Evolutionary conservation across 768 basidiomycete genomes (phyloP).

Genomic region (Austroboletus festivus): DNA sequence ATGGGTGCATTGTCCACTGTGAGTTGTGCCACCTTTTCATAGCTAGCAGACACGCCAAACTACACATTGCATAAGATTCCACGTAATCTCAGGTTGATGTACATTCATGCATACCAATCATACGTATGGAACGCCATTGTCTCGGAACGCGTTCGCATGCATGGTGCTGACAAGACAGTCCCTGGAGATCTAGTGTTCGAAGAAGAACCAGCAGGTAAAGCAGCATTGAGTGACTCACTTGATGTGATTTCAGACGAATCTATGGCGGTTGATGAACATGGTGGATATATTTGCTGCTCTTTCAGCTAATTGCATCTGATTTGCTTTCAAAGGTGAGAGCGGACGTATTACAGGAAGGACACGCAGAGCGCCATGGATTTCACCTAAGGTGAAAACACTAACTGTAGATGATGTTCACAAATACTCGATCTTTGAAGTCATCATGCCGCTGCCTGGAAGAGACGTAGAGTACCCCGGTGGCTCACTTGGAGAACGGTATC

Average conservation of each 20-base stretch:
- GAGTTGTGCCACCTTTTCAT: constrained; percentile 19
- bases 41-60: not conserved
- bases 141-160: constrained; percentile 83
- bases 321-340: constrained; percentile 19
- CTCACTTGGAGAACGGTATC: constrained; percentile 79
- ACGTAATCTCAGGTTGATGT: constrained; percentile 92
- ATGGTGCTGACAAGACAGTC: constrained; percentile 70
- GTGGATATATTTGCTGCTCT: constrained; percentile 20
- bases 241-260: constrained; percentile 32
- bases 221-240: constrained; percentile 24
- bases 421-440: constrained; percentile 89
- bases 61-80: constrained; percentile 67
- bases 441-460: constrained; percentile 96
- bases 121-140: constrained; percentile 98
- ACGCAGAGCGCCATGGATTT: constrained; percentile 46
- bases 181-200: constrained; percentile 92
- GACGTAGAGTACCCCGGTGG: constrained; percentile 93
- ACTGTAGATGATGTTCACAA: constrained; percentile 73
- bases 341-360: constrained; percentile 19
- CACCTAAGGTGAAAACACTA: constrained; percentile 73
- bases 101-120: constrained; percentile 97
- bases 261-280: constrained; percentile 32
- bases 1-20: constrained; percentile 88
- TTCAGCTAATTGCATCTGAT: constrained; percentile 6
- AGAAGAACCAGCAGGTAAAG: constrained; percentile 26